phyloP scores from a whole-genome alignment of 169 alveolate species.

The Babesia bovis region DNA sequence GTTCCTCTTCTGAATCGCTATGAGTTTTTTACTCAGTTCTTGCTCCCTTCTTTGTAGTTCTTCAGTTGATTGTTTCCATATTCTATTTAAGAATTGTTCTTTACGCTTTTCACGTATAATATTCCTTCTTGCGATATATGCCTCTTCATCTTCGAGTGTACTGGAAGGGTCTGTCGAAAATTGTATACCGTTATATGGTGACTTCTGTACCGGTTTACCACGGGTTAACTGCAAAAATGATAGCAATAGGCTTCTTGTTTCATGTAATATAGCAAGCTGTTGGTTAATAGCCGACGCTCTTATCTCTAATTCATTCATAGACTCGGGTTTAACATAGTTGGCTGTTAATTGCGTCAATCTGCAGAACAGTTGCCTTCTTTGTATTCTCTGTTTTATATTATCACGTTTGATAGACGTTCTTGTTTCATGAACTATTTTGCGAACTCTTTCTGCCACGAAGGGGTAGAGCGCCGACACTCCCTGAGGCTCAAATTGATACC shows the following conservation, averaged over 20 bases:
- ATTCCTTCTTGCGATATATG: slow-evolving; percentile 25
- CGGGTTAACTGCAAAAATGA: slow-evolving; percentile 29
- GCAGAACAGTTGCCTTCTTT: slow-evolving; percentile 39
- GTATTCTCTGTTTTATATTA: background rate
- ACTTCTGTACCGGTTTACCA: background rate
- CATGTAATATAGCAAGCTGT: slow-evolving; percentile 51
- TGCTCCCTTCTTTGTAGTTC: slow-evolving; percentile 25
- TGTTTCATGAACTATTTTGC: slow-evolving; percentile 6
- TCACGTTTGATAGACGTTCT: slow-evolving; percentile 3
- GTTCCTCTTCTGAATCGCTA: background rate
- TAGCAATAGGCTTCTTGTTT: slow-evolving; percentile 10
- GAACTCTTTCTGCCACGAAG: slow-evolving; percentile 48
- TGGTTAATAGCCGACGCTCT: slow-evolving; percentile 39
- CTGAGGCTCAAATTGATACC: slow-evolving; percentile 61
- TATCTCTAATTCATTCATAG: slow-evolving; percentile 34
- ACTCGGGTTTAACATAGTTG: slow-evolving; percentile 48
- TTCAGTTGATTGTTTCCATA: slow-evolving; percentile 9
- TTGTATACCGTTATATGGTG: too few species aligned
- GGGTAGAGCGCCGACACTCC: slow-evolving; percentile 30
- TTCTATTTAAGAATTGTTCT: slow-evolving; percentile 7
- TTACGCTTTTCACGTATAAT: slow-evolving; percentile 28
- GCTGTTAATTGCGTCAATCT: background rate
- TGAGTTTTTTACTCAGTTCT: background rate
- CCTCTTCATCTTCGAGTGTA: slow-evolving; percentile 20
- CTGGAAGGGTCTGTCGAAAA: slow-evolving; percentile 15